Conservation (phyloP, 371 early-diverging fungal genomes). For the Mucor lusitanicus region DNA sequence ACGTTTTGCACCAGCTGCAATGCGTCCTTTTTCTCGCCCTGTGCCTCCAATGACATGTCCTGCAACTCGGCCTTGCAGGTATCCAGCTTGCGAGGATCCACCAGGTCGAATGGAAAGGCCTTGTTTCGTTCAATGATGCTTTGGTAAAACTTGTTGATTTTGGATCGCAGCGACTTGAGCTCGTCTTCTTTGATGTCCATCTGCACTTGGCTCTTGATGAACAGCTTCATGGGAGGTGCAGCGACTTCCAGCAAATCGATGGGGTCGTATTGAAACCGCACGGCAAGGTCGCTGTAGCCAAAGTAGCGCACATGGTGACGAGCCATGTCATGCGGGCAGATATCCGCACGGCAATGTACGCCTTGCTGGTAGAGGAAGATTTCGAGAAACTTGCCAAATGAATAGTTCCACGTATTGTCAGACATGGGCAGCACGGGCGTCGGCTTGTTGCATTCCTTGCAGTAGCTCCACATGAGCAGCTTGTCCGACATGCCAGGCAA, state of each 20-base stretch:
- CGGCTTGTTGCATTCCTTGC: slow-evolving; percentile 69
- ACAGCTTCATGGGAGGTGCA: slow-evolving; percentile 81
- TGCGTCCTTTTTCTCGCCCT: slow-evolving; percentile 79
- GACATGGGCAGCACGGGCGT: slow-evolving; percentile 85
- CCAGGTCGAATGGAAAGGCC: slow-evolving; percentile 66
- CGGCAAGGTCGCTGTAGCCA: slow-evolving; percentile 72
- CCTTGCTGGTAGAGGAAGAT: slow-evolving; percentile 79
- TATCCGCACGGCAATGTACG: slow-evolving; percentile 69
- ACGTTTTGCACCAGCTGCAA: slow-evolving; percentile 84
- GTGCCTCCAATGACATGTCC: slow-evolving; percentile 65
- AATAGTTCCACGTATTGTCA: slow-evolving; percentile 90
- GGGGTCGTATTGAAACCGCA: slow-evolving; percentile 77
- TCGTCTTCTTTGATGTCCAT: slow-evolving; percentile 67
- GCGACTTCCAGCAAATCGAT: slow-evolving; percentile 82
- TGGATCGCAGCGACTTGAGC: slow-evolving; percentile 54
- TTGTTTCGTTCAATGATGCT: slow-evolving; percentile 71
- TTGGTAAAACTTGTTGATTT: slow-evolving; percentile 75
- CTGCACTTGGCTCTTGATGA: slow-evolving; percentile 61
- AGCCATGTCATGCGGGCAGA: slow-evolving; percentile 86
- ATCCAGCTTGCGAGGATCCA: slow-evolving; percentile 64
- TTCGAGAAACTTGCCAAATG: slow-evolving; percentile 97
- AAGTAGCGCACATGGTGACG: slow-evolving; percentile 85
- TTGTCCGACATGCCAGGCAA: slow-evolving; percentile 72
- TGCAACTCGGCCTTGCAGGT: slow-evolving; percentile 65
- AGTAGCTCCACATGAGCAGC: slow-evolving; percentile 92